A percentile compares a stretch with the other conserved stretches of the same genome.
Evolutionary conservation across 2,329 filamentous ascomycete species (phyloP).

Genomic region (Myriosclerotinia duriaeana): DNA sequence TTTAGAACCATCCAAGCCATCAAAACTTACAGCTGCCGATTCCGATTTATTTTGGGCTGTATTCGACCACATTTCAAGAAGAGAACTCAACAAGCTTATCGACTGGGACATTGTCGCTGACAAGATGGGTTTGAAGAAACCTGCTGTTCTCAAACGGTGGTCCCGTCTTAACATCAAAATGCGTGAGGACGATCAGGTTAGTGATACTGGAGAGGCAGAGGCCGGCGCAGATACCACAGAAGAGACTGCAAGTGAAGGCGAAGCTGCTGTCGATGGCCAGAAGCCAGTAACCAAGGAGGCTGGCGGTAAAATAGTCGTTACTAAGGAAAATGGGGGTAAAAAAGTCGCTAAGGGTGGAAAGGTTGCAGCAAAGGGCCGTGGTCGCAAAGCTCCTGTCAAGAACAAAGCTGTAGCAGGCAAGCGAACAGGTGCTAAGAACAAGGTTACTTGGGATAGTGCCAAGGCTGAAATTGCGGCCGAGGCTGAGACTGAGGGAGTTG

Average conservation of each 20-base stretch:
- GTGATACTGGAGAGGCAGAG: not conserved
- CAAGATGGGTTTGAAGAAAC: not conserved
- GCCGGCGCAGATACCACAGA: not conserved
- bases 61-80: not conserved
- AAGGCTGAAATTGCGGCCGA: not conserved
- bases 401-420: not conserved
- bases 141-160: not conserved
- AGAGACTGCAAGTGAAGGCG: not conserved
- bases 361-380: not conserved
- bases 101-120: not conserved
- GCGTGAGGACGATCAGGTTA: not conserved
- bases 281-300: not conserved
- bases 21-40: not conserved
- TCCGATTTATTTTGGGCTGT: not conserved
- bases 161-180: not conserved
- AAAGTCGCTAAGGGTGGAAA: not conserved
- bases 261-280: not conserved
- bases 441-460: not conserved
- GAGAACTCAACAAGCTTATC: not conserved
- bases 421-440: not conserved
- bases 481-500: conserved; percentile 31
- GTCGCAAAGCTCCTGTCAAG: not conserved
- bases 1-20: not conserved
- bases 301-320: not conserved
- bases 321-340: too few species aligned